These are phyloP conservation scores for Tinospora cordifolia DNA, from an alignment of 164 flowering plant species.

Conservation along the genomic window DNA sequence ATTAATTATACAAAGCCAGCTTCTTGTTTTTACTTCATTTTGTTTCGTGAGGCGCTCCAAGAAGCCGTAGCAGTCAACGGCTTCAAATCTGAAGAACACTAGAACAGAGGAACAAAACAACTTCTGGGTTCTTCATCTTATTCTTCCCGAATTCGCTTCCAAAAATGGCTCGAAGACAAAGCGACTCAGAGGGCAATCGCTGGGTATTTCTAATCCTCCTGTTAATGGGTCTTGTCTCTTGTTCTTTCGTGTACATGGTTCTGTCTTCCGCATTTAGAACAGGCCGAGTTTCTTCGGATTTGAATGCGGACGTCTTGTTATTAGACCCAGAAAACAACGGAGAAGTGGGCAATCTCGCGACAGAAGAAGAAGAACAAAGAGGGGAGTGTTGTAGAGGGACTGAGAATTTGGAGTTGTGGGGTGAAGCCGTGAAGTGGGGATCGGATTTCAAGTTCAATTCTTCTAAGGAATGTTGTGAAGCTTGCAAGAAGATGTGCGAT, in stretches of 20 bases:
- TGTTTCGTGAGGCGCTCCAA: too few species aligned
- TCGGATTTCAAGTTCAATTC: conserved; percentile 68
- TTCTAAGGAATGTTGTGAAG: conserved; percentile 63
- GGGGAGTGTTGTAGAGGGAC: conserved; percentile 69
- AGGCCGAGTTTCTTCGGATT: conserved; percentile 4
- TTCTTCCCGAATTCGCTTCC: not conserved
- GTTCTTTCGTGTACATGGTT: conserved; percentile 41
- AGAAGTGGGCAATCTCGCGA: conserved; percentile 4
- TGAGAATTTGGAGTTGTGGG: conserved; percentile 87
- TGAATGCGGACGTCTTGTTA: conserved; percentile 6
- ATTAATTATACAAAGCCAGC: too few species aligned
- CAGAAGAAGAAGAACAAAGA: not conserved
- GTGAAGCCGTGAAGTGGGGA: conserved; percentile 93
- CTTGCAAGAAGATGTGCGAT: conserved; percentile 82
- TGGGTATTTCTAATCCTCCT: conserved; percentile 32
- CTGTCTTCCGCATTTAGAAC: conserved; percentile 32
- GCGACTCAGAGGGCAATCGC: conserved; percentile 34
- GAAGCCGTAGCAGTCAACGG: not conserved
- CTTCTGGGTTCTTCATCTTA: not conserved
- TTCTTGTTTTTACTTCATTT: too few species aligned
- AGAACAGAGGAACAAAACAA: not conserved
- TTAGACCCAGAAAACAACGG: conserved; percentile 11
- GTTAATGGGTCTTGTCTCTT: conserved; percentile 36
- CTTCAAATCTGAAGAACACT: not conserved
- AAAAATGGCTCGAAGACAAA: conserved; percentile 52